Percentiles rank a stretch among this genome's conserved stretches.
These are phyloP conservation scores for Talaromyces funiculosus DNA, from an alignment of 2,329 filamentous ascomycete genomes.

Conservation along the genomic window DNA sequence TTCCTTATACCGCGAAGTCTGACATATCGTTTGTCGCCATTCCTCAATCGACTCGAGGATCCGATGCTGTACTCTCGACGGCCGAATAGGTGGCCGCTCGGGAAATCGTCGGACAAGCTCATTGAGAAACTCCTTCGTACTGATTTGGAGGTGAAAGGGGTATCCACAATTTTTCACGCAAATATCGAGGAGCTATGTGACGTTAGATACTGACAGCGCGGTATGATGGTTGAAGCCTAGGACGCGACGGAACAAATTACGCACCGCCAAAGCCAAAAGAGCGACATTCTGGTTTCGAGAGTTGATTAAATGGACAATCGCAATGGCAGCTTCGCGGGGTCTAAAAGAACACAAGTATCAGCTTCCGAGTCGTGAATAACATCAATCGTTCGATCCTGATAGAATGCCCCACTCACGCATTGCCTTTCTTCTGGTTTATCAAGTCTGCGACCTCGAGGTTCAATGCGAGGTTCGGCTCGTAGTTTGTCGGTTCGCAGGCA, in stretches of 20 bases:
- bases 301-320: slow-evolving; percentile 92
- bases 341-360: slow-evolving; percentile 20
- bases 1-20: slow-evolving; percentile 95
- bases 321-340: slow-evolving; percentile 86
- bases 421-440: slow-evolving; percentile 96
- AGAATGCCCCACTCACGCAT: slow-evolving; percentile 51
- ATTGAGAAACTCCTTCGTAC: slow-evolving; percentile 97
- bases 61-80: slow-evolving; percentile 80
- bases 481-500: slow-evolving; percentile 95
- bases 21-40: slow-evolving; percentile 97
- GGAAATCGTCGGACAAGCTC: slow-evolving; percentile 95
- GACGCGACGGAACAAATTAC: slow-evolving; percentile 22
- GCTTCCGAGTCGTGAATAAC: background rate
- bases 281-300: slow-evolving; percentile 95
- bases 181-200: slow-evolving; percentile 74
- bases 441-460: slow-evolving; percentile 95
- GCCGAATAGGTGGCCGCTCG: slow-evolving; percentile 80
- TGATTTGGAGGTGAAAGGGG: slow-evolving; percentile 96
- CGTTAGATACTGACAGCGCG: background rate
- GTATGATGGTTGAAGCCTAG: background rate
- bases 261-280: slow-evolving; percentile 71
- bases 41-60: slow-evolving; percentile 97
- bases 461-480: slow-evolving; percentile 92
- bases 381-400: background rate
- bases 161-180: slow-evolving; percentile 99